Conservation (phyloP, 176 grass and related monocot species). For the Dendrocalamus sinicus region DNA sequence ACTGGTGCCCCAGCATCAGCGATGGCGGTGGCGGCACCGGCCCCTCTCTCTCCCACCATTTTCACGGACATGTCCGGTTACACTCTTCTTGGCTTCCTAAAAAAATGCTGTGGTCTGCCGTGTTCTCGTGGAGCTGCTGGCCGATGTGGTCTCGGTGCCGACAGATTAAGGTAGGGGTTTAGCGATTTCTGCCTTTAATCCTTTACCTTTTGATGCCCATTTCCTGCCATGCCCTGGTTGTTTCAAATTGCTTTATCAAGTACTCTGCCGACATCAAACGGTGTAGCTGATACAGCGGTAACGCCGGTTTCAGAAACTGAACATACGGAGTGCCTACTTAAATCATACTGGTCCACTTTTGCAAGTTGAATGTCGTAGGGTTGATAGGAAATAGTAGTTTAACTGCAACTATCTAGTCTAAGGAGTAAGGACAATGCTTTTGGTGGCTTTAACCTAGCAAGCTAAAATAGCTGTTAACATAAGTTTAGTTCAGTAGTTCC, state of each 20-base stretch:
- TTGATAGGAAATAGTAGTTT: background rate
- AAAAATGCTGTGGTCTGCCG: background rate
- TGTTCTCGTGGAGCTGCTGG: background rate
- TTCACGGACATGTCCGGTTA: background rate
- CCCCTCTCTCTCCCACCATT: background rate
- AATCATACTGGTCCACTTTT: background rate
- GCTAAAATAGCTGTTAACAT: background rate
- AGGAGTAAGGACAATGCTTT: background rate
- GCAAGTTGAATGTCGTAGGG: background rate
- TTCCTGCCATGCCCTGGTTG: background rate
- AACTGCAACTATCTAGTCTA: background rate
- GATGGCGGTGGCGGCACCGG: background rate
- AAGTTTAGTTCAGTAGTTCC: background rate
- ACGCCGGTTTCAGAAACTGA: background rate
- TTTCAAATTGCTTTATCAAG: background rate
- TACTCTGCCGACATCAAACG: constrained; percentile 24
- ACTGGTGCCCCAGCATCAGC: background rate
- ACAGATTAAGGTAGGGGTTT: constrained; percentile 13
- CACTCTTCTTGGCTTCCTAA: background rate
- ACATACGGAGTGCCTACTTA: background rate
- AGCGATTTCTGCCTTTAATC: background rate
- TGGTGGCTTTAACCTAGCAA: constrained; percentile 18
- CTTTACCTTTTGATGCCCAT: background rate
- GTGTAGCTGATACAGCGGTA: background rate
- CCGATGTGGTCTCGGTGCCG: background rate